Base-by-base conservation (phyloP, 768 basidiomycete species). In the Tulasnella sp. region DNA sequence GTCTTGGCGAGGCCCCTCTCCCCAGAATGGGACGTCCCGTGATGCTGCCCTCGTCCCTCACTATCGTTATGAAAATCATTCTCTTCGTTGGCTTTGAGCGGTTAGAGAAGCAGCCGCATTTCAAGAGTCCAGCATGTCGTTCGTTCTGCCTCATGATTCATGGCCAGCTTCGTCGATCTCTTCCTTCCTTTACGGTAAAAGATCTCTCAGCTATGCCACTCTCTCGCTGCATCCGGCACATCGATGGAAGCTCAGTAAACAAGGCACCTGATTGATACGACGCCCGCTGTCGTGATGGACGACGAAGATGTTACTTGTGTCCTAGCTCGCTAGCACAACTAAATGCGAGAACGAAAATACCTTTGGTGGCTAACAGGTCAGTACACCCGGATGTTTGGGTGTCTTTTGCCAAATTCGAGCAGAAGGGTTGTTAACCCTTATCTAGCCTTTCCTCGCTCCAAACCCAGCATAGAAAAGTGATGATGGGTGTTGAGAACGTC, bases 401-500 rank as follows among this genome's bases (percentile, higher is more conserved):
- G 26, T 4, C 11, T 26, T 0, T 35, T 67, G 32, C 61, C 61
- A 26, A 67, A 67, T 67, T 67, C 61, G 15, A 67, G 15, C 61
- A 51, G 51, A n/a, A 44, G 51, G 20, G n/a, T 51, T 67, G 32
- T 67, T 35, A 26, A 67, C 61, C 61, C 26, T 67, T 67, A 67
- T 67, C 61, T 67, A 67, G 61, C 61, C 61, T 67, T 67, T 67
- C 61, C 26, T 67, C 61, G 15, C 23, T 67, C 61, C 61, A 67
- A 67, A 35, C 29, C 29, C n/a, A 67, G 29, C 29, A 67, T 72
- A 70, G 70, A 70, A 70, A 70, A 70, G 70, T 70, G 70, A 70
- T 42, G 70, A 70, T 70, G 51, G 35, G 6, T n/a, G 29, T 16
- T 70, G 20, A 32, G 71, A 40, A 42, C 39, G 39, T 72, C 71